phyloP scores from a whole-genome alignment of 371 early-diverging fungal genomes.

The Quaeritorhiza haematococci region DNA sequence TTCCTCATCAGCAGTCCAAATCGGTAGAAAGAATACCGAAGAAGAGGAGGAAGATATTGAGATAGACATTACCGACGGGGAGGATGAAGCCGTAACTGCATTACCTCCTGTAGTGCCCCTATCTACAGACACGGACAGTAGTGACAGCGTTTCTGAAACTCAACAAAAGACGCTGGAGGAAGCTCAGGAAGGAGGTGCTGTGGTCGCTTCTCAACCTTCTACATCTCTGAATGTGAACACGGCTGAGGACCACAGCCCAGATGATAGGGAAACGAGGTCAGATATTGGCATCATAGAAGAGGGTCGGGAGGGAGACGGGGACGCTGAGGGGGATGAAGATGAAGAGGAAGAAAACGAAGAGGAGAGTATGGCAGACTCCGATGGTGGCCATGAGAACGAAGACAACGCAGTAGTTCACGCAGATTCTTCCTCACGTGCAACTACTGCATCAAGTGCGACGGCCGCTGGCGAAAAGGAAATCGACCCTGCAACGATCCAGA shows the following conservation, averaged over 20 bases:
- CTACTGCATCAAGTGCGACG: too few relatives aligned
- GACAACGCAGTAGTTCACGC: too few relatives aligned
- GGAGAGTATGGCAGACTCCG: too few relatives aligned
- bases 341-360: neutral
- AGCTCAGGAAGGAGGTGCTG: neutral
- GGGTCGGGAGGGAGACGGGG: too few relatives aligned
- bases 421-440: too few relatives aligned
- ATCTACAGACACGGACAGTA: neutral
- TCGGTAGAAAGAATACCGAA: neutral
- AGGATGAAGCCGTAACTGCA: neutral
- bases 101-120: neutral
- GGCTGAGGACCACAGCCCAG: too few relatives aligned
- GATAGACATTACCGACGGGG: conserved; percentile 31
- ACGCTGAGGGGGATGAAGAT: too few relatives aligned
- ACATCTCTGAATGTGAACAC: neutral
- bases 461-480: too few relatives aligned
- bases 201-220: neutral
- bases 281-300: too few relatives aligned
- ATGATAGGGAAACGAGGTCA: too few relatives aligned
- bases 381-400: too few relatives aligned
- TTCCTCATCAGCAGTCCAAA: neutral
- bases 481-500: conserved; percentile 12
- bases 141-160: neutral
- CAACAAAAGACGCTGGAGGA: too few relatives aligned
- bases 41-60: conserved; percentile 38